Evolutionary conservation across 257 asterid species (phyloP).

Genomic region (Solanum lignicaule): DNA sequence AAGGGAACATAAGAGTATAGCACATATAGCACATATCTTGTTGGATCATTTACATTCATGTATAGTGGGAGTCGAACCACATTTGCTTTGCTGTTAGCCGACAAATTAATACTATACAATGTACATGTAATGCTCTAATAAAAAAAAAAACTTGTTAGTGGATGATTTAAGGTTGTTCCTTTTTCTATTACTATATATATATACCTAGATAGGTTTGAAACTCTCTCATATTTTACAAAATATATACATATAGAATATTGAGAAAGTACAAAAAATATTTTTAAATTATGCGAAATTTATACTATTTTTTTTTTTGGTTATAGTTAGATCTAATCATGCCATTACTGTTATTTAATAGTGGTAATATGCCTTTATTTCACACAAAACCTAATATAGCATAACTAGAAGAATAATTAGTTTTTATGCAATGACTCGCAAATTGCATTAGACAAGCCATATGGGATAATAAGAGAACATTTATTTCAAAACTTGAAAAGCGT

Average conservation of each 20-base stretch:
- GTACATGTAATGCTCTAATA: background rate
- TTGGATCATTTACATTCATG: background rate
- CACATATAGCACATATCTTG: background rate
- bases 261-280: background rate
- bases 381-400: background rate
- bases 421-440: no score
- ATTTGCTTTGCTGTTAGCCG: background rate
- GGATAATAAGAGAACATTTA: background rate
- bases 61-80: background rate
- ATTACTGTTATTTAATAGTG: background rate
- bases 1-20: background rate
- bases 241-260: background rate
- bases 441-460: rapidly evolving
- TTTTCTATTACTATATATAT: background rate
- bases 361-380: background rate
- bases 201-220: background rate
- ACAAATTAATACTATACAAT: background rate
- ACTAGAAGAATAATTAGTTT: background rate
- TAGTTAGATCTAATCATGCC: background rate
- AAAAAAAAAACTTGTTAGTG: background rate
- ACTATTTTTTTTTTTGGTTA: background rate
- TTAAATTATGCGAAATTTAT: background rate
- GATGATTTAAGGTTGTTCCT: background rate
- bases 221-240: background rate
- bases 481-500: background rate